Percentiles rank a stretch among this genome's conserved stretches.
Evolutionary conservation across 1,139 yeast genomes (phyloP).

Genomic region (Chernovozyma aurita): DNA sequence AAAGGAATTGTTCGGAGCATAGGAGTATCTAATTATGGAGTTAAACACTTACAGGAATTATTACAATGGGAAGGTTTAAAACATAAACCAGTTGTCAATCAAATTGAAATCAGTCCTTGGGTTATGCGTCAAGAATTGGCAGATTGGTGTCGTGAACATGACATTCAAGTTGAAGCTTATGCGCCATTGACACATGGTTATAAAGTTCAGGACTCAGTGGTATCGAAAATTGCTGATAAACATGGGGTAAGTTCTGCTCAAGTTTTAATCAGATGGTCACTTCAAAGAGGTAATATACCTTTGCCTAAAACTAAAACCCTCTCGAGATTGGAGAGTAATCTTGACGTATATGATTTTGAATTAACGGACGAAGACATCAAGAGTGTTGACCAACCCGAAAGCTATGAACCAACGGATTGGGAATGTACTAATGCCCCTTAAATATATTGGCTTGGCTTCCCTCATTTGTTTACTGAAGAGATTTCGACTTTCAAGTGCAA

Average conservation of each 20-base stretch:
- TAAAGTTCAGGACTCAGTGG: constrained; percentile 42
- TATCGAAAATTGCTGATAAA: constrained; percentile 31
- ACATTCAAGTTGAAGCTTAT: constrained; percentile 34
- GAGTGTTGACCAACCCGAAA: constrained; percentile 19
- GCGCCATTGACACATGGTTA: constrained; percentile 50
- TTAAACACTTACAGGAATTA: constrained; percentile 33
- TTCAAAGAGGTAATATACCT: constrained; percentile 57
- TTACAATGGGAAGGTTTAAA: constrained; percentile 46
- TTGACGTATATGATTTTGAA: constrained; percentile 33
- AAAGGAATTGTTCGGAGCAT: constrained; percentile 27
- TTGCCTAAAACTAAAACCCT: constrained; percentile 55
- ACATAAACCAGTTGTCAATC: constrained; percentile 56
- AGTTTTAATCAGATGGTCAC: constrained; percentile 43
- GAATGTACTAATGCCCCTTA: constrained; percentile 57
- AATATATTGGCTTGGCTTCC: no score
- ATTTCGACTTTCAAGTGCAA: no score
- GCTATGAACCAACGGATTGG: constrained; percentile 57
- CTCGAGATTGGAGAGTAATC: constrained; percentile 30
- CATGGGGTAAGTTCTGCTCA: constrained; percentile 38
- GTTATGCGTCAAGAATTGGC: constrained; percentile 62
- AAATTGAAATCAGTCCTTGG: constrained; percentile 76
- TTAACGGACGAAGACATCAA: constrained; percentile 43
- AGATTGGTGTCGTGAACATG: constrained; percentile 41
- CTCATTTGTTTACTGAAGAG: no score
- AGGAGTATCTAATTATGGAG: constrained; percentile 43